Base-by-base conservation (phyloP, 2,329 filamentous ascomycete species). In the Pseudogymnoascus sp. region DNA sequence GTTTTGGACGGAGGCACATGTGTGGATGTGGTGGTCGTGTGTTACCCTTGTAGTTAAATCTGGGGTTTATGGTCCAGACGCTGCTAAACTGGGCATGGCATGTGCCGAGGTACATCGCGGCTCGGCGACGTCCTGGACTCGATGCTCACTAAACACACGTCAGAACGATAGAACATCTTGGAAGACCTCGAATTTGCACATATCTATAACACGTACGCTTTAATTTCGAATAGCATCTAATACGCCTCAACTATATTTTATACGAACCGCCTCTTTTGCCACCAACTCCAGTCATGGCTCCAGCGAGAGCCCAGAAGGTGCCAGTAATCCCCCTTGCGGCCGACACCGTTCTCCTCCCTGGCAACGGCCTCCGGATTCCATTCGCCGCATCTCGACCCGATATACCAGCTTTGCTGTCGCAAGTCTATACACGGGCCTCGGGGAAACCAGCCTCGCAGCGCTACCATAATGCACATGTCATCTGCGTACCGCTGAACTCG, bases 401-500 rank as follows among this genome's bases (percentile, higher is more conserved):
- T 76, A 89, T 98, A 69, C 89, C 92, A 62, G 90, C 93, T 61
- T 85, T 98, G 51, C 86, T 99, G 64, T 90, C 92, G 19, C 88
- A 89, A 70, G 85, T 96, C 66, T 93, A 96, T 77, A 90, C 90
- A 71, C 86, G 87, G 69, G 87, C 88, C 28, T 82, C 89, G 36
- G 84, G 85, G 43, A 88, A 87, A 71, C 84, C 88, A 69, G 84
- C 86, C 28, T 83, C 82, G 67, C 81, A 86, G 69, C 80, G 83
- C 67, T 81, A 88, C 72, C 84, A 87, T 69, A 80, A 81, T 69
- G 86, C 96, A 69, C 87, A 90, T 7, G 87, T 98, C 68, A 92
- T 90, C 62, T 98, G 93, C 75, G 87, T 98, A 63, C 95, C 95
- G 19, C 81, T 97, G 66, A 88, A 82, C 68, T 95, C 91, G 61